Percentiles rank a stretch among this genome's conserved stretches.
Conservation (phyloP, 2,329 filamentous ascomycete genomes). For the Botrytis byssoidea region DNA sequence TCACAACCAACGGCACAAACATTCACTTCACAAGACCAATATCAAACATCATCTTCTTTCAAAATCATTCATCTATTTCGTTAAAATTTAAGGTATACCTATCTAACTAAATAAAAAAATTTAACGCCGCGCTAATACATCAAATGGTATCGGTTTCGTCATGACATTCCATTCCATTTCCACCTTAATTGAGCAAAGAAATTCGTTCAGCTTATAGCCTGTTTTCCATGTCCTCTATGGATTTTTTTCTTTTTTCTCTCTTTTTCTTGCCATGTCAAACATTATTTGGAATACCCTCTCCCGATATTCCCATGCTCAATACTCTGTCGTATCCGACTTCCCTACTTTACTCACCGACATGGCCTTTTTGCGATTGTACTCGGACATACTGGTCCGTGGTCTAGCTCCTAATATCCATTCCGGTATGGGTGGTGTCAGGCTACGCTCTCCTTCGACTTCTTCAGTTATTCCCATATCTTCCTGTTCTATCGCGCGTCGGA, state of each 20-base stretch:
- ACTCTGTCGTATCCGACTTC: slow-evolving; percentile 25
- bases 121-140: slow-evolving; percentile 37
- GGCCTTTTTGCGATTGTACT: slow-evolving; percentile 41
- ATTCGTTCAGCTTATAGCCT: slow-evolving; percentile 36
- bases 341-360: slow-evolving; percentile 18
- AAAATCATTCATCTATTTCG: slow-evolving; percentile 22
- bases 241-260: background rate
- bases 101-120: background rate
- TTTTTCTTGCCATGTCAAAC: background rate
- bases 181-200: slow-evolving; percentile 25
- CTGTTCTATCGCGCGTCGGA: slow-evolving; percentile 31
- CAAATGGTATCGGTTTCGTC: slow-evolving; percentile 35
- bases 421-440: slow-evolving; percentile 59
- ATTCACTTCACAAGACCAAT: background rate
- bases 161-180: slow-evolving; percentile 26
- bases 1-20: background rate
- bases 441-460: slow-evolving; percentile 42
- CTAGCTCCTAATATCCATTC: slow-evolving; percentile 59
- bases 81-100: slow-evolving; percentile 37
- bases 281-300: slow-evolving; percentile 12
- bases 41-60: background rate
- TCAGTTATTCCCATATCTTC: slow-evolving; percentile 34
- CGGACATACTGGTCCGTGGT: slow-evolving; percentile 49
- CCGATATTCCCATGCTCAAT: background rate
- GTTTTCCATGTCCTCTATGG: slow-evolving; percentile 21